These are phyloP conservation scores for Neurospora africana DNA, from an alignment of 495 filamentous ascomycete species.

Conservation along the genomic window DNA sequence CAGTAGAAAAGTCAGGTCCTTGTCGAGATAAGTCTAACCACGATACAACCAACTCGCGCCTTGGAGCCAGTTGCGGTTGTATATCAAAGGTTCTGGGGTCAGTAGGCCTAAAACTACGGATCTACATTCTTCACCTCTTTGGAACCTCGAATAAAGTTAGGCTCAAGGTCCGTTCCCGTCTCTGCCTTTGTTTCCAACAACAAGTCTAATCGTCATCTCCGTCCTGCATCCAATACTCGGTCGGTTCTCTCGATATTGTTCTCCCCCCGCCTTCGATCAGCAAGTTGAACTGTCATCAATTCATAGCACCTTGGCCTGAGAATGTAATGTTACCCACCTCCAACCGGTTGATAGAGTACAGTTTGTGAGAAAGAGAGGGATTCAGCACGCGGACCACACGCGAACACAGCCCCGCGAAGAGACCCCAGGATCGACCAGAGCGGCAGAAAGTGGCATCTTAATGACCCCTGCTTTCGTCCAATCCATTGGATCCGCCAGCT, in stretches of 20 bases:
- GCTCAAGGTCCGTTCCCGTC: background rate
- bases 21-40: background rate
- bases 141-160: background rate
- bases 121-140: background rate
- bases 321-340: background rate
- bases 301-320: background rate
- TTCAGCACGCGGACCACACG: constrained; percentile 1
- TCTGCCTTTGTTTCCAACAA: background rate
- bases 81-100: background rate
- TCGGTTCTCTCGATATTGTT: background rate
- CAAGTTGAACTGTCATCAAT: background rate
- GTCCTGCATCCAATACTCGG: background rate
- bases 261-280: background rate
- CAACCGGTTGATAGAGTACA: background rate
- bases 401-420: constrained; percentile 1
- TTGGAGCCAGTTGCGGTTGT: background rate
- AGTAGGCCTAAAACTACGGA: background rate
- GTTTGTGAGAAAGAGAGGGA: background rate
- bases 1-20: background rate
- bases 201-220: background rate
- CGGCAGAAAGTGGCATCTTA: background rate
- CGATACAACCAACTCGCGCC: background rate
- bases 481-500: constrained; percentile 4
- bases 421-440: background rate
- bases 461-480: constrained; percentile 1